Evolutionary conservation across 2,329 filamentous ascomycete species (phyloP).

Genomic region (Trichoderma afroharzianum): DNA sequence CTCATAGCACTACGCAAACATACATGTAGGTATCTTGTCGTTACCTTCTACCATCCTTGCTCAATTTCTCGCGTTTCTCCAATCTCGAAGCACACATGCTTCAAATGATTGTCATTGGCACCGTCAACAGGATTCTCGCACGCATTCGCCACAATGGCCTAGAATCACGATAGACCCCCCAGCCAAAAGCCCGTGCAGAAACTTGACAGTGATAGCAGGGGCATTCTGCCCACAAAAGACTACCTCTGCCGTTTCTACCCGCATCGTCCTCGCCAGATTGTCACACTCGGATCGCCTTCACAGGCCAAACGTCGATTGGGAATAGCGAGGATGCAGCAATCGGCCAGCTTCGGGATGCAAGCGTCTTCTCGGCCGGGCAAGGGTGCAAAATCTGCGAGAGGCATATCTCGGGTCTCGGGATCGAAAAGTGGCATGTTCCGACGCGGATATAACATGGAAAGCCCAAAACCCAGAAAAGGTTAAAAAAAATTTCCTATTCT

Average conservation of each 20-base stretch:
- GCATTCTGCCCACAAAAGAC: background rate
- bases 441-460: background rate
- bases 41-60: background rate
- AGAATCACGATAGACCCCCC: background rate
- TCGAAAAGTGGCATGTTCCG: background rate
- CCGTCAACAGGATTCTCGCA: background rate
- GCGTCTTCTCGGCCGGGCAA: background rate
- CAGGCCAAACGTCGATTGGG: background rate
- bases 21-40: no score
- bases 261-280: background rate
- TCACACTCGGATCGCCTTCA: background rate
- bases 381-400: background rate
- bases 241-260: background rate
- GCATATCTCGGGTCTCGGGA: background rate
- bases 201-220: background rate
- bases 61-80: background rate
- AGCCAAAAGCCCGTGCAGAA: background rate
- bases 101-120: background rate
- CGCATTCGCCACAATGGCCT: background rate
- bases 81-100: background rate
- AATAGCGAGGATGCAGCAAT: background rate
- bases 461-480: background rate
- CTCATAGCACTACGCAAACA: background rate
- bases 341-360: constrained; percentile 10
- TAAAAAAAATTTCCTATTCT: background rate